Evolutionary conservation across 495 filamentous ascomycete species (phyloP).

Genomic region (Xylaria palmicola): DNA sequence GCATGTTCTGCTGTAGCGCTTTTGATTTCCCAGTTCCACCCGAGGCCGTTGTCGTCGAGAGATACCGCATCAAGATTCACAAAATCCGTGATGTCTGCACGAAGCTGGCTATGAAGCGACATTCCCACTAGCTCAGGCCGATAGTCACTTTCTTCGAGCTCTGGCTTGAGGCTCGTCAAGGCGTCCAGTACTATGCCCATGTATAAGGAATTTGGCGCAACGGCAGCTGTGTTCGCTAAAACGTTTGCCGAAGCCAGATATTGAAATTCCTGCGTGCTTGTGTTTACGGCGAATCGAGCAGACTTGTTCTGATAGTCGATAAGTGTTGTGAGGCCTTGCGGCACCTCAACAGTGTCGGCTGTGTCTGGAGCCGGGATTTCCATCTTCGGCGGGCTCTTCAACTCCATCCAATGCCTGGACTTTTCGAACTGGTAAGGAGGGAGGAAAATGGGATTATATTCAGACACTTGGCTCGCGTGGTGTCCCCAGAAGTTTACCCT

Average conservation of each 20-base stretch:
- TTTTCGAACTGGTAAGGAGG: conserved; percentile 48
- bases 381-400: conserved; percentile 25
- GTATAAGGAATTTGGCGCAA: neutral
- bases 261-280: neutral
- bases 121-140: neutral
- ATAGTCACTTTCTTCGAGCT: neutral
- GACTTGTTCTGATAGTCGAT: neutral
- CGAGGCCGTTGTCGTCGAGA: too few relatives aligned
- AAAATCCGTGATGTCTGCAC: too few relatives aligned
- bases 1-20: neutral
- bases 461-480: conserved; percentile 20
- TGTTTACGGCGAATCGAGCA: neutral
- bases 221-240: neutral
- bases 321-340: neutral
- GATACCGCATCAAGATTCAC: too few relatives aligned
- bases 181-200: too few relatives aligned
- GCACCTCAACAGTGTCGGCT: neutral
- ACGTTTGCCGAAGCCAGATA: neutral
- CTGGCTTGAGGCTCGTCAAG: neutral
- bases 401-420: conserved; percentile 31
- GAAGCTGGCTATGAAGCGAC: too few relatives aligned
- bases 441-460: conserved; percentile 32
- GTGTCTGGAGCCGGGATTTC: too few relatives aligned
- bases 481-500: conserved; percentile 49
- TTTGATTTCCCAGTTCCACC: too few relatives aligned